Evolutionary conservation across 371 early-diverging fungal species (phyloP).

Genomic region (Circinella umbellata): DNA sequence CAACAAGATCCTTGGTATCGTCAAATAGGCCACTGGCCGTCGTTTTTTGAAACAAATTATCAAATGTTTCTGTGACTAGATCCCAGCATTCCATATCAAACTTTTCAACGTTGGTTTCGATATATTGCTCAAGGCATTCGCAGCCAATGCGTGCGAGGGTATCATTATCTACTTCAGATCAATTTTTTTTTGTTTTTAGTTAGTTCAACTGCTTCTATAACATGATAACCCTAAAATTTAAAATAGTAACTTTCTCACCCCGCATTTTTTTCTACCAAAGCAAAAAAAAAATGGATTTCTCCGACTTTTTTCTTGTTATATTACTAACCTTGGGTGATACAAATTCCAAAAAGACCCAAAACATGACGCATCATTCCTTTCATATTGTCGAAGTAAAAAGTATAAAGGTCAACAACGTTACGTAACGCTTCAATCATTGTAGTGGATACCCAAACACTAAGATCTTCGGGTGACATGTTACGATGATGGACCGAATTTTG

Average conservation of each 20-base stretch:
- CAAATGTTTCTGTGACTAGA: conserved; percentile 69
- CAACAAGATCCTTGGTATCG: conserved; percentile 50
- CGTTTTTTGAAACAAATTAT: conserved; percentile 76
- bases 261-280: background rate
- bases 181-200: no score
- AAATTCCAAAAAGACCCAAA: conserved; percentile 77
- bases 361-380: conserved; percentile 75
- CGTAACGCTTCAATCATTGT: conserved; percentile 86
- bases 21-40: conserved; percentile 84
- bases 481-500: conserved; percentile 31
- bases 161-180: conserved; percentile 70
- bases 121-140: conserved; percentile 87
- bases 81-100: conserved; percentile 77
- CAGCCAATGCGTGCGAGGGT: conserved; percentile 91
- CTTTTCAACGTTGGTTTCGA: conserved; percentile 77
- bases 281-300: no score
- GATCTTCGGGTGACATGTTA: conserved; percentile 51
- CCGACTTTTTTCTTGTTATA: background rate
- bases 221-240: no score
- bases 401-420: conserved; percentile 86
- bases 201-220: background rate
- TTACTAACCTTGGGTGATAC: conserved; percentile 80
- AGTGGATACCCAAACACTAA: conserved; percentile 62
- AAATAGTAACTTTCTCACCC: background rate
- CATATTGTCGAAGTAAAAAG: conserved; percentile 73